These are phyloP conservation scores for Iris pallida DNA, from an alignment of 116 monocot genomes.

Conservation along the genomic window DNA sequence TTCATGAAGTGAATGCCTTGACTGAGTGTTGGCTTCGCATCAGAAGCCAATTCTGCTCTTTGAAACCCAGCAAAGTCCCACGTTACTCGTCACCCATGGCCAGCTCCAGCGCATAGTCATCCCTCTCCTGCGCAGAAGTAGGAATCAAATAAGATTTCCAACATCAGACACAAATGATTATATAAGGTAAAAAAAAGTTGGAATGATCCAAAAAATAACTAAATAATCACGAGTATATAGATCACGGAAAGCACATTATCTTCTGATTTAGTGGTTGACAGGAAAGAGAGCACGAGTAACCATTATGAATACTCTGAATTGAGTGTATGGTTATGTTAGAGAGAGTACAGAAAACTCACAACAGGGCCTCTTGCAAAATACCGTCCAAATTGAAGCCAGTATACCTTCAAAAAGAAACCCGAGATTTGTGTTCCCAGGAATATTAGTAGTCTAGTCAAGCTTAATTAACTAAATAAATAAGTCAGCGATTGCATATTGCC, in stretches of 20 bases:
- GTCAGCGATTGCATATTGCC: not conserved
- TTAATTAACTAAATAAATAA: not conserved
- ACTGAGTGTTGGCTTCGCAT: too few relatives aligned
- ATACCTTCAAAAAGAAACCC: slow-evolving; percentile 49
- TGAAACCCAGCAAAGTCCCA: not conserved
- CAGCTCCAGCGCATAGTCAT: slow-evolving; percentile 89
- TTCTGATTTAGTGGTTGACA: too few relatives aligned
- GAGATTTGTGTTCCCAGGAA: not conserved
- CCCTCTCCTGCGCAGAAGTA: slow-evolving; percentile 59
- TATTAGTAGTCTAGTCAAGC: not conserved
- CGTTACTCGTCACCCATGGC: slow-evolving; percentile 74
- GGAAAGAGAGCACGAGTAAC: not conserved
- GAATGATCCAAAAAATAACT: not conserved
- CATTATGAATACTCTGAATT: too few relatives aligned
- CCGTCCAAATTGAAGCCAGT: slow-evolving; percentile 97
- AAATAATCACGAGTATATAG: too few relatives aligned
- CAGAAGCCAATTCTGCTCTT: too few relatives aligned
- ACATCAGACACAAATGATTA: not conserved
- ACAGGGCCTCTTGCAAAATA: slow-evolving; percentile 94
- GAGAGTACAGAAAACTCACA: slow-evolving; percentile 38
- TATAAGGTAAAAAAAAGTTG: not conserved
- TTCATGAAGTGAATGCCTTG: too few relatives aligned
- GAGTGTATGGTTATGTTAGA: too few relatives aligned
- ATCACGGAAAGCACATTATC: too few relatives aligned
- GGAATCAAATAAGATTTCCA: not conserved